Evolutionary conservation across 257 asterid species (phyloP).

Genomic region (Scutellaria galericulata): DNA sequence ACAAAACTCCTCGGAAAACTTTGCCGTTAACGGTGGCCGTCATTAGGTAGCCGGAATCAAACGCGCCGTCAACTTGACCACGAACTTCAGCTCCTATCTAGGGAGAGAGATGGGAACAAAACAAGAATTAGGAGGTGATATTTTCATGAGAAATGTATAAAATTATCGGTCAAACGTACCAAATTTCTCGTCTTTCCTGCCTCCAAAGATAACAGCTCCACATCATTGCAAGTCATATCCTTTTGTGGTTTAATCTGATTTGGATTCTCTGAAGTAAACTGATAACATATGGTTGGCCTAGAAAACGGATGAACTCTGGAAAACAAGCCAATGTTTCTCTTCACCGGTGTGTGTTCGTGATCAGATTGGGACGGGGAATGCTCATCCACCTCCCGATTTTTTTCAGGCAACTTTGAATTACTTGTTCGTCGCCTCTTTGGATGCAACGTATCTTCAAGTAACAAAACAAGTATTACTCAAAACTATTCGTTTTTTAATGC

Average conservation of each 20-base stretch:
- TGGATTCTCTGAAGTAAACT: conserved; percentile 47
- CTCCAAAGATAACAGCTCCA: conserved; percentile 43
- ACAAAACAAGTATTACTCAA: conserved; percentile 19
- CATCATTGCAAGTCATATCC: conserved; percentile 34
- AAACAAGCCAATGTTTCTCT: conserved; percentile 37
- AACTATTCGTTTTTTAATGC: no score
- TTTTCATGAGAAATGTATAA: not conserved
- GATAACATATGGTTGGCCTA: conserved; percentile 47
- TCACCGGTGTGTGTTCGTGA: conserved; percentile 50
- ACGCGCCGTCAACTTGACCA: conserved; percentile 87
- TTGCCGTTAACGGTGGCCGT: conserved; percentile 88
- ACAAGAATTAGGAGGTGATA: no score
- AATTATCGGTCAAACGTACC: conserved; percentile 40
- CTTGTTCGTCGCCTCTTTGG: conserved; percentile 74
- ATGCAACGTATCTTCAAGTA: conserved; percentile 59
- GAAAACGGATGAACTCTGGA: conserved; percentile 50
- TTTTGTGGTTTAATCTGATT: conserved; percentile 37
- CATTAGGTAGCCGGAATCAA: conserved; percentile 94
- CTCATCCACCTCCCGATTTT: conserved; percentile 51
- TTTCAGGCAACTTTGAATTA: conserved; percentile 43
- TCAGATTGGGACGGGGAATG: conserved; percentile 73
- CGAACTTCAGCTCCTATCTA: conserved; percentile 93
- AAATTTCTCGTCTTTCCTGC: conserved; percentile 49
- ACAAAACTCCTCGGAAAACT: conserved; percentile 82
- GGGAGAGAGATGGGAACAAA: not conserved